A percentile compares a stretch with the other conserved stretches of the same genome.
phyloP scores from a whole-genome alignment of 768 basidiomycete species.

The Tricholoma sp. region DNA sequence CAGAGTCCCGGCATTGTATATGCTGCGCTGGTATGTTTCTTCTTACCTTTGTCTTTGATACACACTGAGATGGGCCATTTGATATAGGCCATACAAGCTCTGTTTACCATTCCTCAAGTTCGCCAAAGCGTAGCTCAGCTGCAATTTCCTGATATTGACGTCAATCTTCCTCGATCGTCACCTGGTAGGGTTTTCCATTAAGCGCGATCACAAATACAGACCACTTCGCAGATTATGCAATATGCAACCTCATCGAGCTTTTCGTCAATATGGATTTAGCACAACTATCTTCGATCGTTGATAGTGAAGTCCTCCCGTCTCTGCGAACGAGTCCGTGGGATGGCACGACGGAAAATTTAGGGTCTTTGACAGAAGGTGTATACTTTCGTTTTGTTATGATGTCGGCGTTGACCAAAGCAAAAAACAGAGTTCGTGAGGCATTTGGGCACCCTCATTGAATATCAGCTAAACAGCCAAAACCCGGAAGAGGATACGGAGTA shows the following conservation, averaged over 20 bases:
- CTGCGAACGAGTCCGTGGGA: slow-evolving; percentile 37
- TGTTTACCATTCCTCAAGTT: slow-evolving; percentile 72
- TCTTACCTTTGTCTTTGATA: background rate
- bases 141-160: slow-evolving; percentile 23
- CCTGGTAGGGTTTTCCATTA: slow-evolving; percentile 19
- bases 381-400: background rate
- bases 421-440: slow-evolving; percentile 44
- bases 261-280: slow-evolving; percentile 70
- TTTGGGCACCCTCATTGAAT: slow-evolving; percentile 41
- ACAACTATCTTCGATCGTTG: slow-evolving; percentile 49
- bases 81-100: slow-evolving; percentile 44
- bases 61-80: background rate
- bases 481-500: slow-evolving; percentile 31
- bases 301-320: slow-evolving; percentile 43
- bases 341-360: slow-evolving; percentile 20
- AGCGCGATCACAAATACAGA: background rate
- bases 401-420: slow-evolving; percentile 2
- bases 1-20: slow-evolving; percentile 46
- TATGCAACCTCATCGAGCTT: slow-evolving; percentile 60
- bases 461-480: slow-evolving; percentile 32
- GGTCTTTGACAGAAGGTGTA: slow-evolving; percentile 16
- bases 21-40: slow-evolving; percentile 47
- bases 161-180: slow-evolving; percentile 16
- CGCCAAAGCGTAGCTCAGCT: slow-evolving; percentile 36
- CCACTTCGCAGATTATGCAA: slow-evolving; percentile 33